Conservation (phyloP, 257 asterid genomes). For the Prunella vulgaris region DNA sequence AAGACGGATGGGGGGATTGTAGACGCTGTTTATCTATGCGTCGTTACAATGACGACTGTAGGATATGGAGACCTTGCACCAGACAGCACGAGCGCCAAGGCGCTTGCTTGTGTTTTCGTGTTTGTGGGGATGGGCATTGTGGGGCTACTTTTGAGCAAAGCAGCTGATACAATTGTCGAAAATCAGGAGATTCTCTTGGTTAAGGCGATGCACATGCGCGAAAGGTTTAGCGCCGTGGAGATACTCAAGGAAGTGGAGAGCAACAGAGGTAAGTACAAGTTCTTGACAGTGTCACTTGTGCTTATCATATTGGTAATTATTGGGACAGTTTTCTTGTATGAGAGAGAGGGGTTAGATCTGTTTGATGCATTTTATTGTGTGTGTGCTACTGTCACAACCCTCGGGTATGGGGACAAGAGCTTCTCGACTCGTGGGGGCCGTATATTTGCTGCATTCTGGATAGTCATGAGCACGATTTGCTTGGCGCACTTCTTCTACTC, state of each 20-base stretch:
- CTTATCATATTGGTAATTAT: conserved; percentile 36
- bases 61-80: conserved; percentile 94
- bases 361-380: conserved; percentile 78
- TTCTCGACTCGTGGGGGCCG: conserved; percentile 68
- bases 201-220: conserved; percentile 48
- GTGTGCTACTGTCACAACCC: conserved; percentile 66
- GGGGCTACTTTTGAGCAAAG: conserved; percentile 72
- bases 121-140: conserved; percentile 71
- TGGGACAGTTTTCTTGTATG: conserved; percentile 46
- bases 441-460: conserved; percentile 74
- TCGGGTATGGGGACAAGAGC: conserved; percentile 89
- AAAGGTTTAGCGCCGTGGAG: conserved; percentile 34
- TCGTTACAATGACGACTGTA: conserved; percentile 94
- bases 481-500: conserved; percentile 68
- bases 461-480: conserved; percentile 62
- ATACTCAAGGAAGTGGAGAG: conserved; percentile 52
- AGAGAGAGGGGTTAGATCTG: conserved; percentile 45
- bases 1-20: conserved; percentile 56
- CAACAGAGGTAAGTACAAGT: conserved; percentile 48
- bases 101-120: conserved; percentile 66
- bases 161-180: conserved; percentile 68
- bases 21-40: conserved; percentile 70
- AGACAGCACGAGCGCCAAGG: conserved; percentile 39
- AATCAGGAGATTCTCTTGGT: conserved; percentile 59
- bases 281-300: conserved; percentile 25